Evolutionary conservation across 2,329 filamentous ascomycete species (phyloP), one percentile per base, ranked within the genome.

Genomic region (Aspergillus awamori): DNA sequence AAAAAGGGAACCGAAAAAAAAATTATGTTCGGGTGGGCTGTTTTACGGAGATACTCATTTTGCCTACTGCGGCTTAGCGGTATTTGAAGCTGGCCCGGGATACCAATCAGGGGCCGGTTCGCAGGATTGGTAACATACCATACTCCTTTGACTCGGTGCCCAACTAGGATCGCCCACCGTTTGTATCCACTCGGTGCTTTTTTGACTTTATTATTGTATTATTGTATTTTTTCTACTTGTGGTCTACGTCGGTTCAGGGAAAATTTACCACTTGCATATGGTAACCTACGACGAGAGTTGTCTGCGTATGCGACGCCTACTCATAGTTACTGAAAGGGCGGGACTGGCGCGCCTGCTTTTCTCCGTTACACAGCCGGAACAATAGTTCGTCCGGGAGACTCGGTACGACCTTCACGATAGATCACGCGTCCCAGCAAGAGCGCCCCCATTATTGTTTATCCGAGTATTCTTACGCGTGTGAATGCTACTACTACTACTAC

Each of bases 1-100:
- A 52, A 53, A 30, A 30, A 60, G n/a, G 60, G 11, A 20, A 11
- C 13, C 20, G 17, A 58, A 41, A 28, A 58, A 58, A 58, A 39
- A 28, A 53, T 33, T 30, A 45, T 47, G 43, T 33, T 30, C 26
- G 39, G 53, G 53, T 56, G 53, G 53, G 53, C 17, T 47, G 39
- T 24, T 43, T 26, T 24, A 30, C 17, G 26, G 24, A n/a, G 53
- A 38, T 22, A 43, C 36, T 26, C 39, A 22, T 15, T 30, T 47
- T 47, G 39, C 53, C 39, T n/a, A 11, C 22, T 36, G 24, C 6
- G 41, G 53, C 13, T 28, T 56, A 56, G 53, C 41, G 22, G 53
- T 56, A 43, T 47, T 28, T 45, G 7, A 6, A 7, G 5, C 8
- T 33, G 2, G n/a, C 26, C 28, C 8, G n/a, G 15, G 6, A n/a